Base-by-base conservation (phyloP, 371 early-diverging fungal species). In the Mucor lusitanicus region DNA sequence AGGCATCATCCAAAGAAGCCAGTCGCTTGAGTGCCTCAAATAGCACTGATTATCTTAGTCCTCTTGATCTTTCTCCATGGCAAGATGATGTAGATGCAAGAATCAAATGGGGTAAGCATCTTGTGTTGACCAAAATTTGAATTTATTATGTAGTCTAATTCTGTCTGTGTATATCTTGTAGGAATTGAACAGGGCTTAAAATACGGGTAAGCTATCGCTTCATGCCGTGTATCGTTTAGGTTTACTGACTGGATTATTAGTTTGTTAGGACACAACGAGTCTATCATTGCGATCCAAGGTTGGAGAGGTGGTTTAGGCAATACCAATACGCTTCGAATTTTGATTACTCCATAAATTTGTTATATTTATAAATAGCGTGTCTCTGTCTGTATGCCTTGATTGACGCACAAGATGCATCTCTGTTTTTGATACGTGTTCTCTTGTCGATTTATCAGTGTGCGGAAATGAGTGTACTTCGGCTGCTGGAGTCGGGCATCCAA, bases 11-110 rank as follows among this genome's bases (percentile, higher is more conserved):
- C 72, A 80, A 21, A 80, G 84, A 65, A 77, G 86, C 63, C 75
- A 69, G 35, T 66, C 73, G 67, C 73, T 82, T 64, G 78, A 85
- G 64, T 59, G 68, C 74, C 11, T 67, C 74, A 32, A 69, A 77
- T 48, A 74, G 72, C 23, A 63, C 68, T 40, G 75, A 75, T 37
- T 79, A 79, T 56, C 55, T 82, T 19, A 76, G 76, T 42, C 82
- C 77, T 50, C 65, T 79, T 21, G 78, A 70, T 27, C 59, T 70
- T 19, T 30, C 42, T 19, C 71, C 71, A 63, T 94, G 94, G 94
- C 94, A 95, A 77, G 87, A 87, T 70, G 93, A 93, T 73, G 95
- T 94, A 19, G 95, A 95, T 64, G 69, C 73, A 59, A 85, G 94
- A 69, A 88, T 94, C 73, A 82, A 84, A 69, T 91, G 90, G 87